phyloP scores from a whole-genome alignment of 2,329 filamentous ascomycete genomes.

The Botrytis cinerea region DNA sequence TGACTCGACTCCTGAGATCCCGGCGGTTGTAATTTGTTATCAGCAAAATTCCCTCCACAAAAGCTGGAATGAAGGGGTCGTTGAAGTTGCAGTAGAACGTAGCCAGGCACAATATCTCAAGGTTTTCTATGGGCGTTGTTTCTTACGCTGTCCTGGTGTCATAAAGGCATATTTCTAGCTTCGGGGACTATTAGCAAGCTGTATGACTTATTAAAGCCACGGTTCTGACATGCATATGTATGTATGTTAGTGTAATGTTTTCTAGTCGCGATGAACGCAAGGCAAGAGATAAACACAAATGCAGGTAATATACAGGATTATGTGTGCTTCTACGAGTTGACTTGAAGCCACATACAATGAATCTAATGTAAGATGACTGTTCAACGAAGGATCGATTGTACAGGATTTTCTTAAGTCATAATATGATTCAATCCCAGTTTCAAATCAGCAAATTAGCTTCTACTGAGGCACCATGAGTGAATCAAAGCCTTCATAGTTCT shows the following conservation, averaged over 20 bases:
- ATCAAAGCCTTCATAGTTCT: neutral
- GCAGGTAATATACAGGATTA: neutral
- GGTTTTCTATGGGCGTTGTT: neutral
- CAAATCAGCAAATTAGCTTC: neutral
- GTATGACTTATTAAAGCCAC: neutral
- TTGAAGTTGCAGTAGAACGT: neutral
- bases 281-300: neutral
- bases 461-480: neutral
- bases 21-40: neutral
- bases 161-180: neutral
- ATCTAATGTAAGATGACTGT: neutral
- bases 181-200: neutral
- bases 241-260: neutral
- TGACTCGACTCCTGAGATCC: neutral
- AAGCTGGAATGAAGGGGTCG: neutral
- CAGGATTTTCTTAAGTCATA: neutral
- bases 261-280: neutral
- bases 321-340: neutral
- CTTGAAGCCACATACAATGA: neutral
- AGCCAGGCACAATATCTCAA: neutral
- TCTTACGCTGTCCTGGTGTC: neutral
- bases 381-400: neutral
- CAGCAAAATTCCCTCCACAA: neutral
- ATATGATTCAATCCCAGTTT: neutral
- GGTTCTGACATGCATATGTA: neutral